A percentile compares a stretch with the other conserved stretches of the same genome.
These are phyloP conservation scores for Thalassiosira allenii DNA, from an alignment of 352 stramenopile genomes.

Conservation along the genomic window DNA sequence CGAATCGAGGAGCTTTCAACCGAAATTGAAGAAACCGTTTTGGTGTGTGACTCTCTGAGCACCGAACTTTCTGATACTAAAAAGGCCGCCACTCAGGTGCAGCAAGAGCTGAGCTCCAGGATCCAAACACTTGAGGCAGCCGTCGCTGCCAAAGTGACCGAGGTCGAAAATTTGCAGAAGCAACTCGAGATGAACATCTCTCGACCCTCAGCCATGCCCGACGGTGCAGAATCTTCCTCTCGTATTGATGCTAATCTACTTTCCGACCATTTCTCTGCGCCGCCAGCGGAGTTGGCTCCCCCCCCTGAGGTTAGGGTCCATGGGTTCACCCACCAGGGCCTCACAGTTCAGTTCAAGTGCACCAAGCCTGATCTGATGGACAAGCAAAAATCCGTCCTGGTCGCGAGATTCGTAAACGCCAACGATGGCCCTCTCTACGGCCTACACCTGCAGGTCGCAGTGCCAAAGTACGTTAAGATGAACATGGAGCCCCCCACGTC, in stretches of 20 bases:
- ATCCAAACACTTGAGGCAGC: no score
- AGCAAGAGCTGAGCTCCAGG: no score
- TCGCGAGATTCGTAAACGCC: conserved; percentile 93
- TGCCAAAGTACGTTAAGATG: conserved; percentile 98
- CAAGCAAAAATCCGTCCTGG: conserved; percentile 91
- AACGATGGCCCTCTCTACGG: conserved; percentile 89
- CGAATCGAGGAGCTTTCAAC: no score
- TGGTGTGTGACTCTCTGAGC: no score
- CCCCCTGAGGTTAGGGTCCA: conserved; percentile 80
- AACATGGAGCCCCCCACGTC: conserved; percentile 97
- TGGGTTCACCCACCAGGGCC: conserved; percentile 95
- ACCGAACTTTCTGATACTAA: no score
- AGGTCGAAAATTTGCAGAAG: no score
- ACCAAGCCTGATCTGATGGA: conserved; percentile 93
- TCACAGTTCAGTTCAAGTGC: conserved; percentile 90
- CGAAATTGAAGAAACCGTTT: no score
- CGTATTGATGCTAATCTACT: conserved; percentile 91
- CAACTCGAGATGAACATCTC: no score
- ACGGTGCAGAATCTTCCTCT: conserved; percentile 49
- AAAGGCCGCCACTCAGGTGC: no score
- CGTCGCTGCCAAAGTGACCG: no score
- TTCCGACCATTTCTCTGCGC: conserved; percentile 89
- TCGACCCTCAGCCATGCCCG: conserved; percentile 7
- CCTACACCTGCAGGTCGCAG: conserved; percentile 94
- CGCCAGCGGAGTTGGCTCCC: conserved; percentile 36